Conservation (phyloP, 257 asterid genomes). For the Paulownia fortunei region DNA sequence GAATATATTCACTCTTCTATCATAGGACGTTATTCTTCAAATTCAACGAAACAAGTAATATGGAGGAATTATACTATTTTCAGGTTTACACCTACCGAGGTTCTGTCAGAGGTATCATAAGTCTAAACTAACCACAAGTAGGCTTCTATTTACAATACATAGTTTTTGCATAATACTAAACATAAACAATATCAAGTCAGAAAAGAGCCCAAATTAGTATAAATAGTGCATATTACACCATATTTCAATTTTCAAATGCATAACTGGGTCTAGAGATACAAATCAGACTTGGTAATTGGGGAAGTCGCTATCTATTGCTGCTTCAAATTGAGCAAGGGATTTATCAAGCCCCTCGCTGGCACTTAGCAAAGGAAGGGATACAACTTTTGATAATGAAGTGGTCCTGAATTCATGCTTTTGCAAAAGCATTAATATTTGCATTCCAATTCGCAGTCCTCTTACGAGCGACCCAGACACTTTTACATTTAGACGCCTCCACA, state of each 20-base stretch:
- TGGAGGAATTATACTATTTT: neutral
- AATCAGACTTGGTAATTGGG: conserved; percentile 78
- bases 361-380: conserved; percentile 64
- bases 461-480: conserved; percentile 84
- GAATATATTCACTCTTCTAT: neutral
- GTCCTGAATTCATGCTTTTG: conserved; percentile 51
- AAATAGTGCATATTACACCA: neutral
- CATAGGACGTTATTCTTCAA: neutral
- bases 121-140: conserved; percentile 8
- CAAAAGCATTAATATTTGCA: conserved; percentile 62
- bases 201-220: neutral
- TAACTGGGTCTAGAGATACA: conserved; percentile 14
- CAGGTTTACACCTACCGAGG: neutral
- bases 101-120: neutral
- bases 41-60: conserved; percentile 8
- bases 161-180: conserved; percentile 18
- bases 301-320: conserved; percentile 91
- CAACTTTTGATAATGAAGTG: conserved; percentile 62
- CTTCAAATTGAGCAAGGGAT: conserved; percentile 86
- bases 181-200: conserved; percentile 2
- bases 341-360: conserved; percentile 77
- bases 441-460: conserved; percentile 76
- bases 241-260: conserved; percentile 22
- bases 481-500: conserved; percentile 65
- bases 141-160: conserved; percentile 8